phyloP scores from a whole-genome alignment of 1,284 basidiomycete species.

The Inonotus hispidus region DNA sequence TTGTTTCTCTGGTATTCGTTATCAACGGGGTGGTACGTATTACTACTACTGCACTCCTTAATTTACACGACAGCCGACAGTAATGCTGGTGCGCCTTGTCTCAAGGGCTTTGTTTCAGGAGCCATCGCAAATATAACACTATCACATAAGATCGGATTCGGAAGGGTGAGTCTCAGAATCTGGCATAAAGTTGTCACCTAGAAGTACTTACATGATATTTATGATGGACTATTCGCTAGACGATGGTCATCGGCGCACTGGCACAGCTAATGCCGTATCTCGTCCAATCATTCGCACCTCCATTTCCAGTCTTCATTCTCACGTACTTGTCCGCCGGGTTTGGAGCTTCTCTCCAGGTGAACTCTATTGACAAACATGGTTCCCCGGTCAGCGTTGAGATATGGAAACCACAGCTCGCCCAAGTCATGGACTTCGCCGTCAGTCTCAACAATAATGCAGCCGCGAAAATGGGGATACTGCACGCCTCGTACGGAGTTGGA shows the following conservation, averaged over 20 bases:
- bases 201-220: not conserved
- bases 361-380: not conserved
- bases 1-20: conserved; percentile 55
- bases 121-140: conserved; percentile 45
- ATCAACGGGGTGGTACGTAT: conserved; percentile 44
- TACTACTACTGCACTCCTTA: not conserved
- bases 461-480: conserved; percentile 48
- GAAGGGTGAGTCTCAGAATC: conserved; percentile 37
- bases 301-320: conserved; percentile 33
- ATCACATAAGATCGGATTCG: conserved; percentile 49
- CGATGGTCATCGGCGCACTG: conserved; percentile 16
- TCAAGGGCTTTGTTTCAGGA: conserved; percentile 43
- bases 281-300: conserved; percentile 34
- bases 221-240: not conserved
- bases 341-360: conserved; percentile 21
- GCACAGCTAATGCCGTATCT: conserved; percentile 32
- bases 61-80: not conserved
- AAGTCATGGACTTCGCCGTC: conserved; percentile 52
- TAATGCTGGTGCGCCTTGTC: not conserved
- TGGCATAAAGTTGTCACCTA: not conserved
- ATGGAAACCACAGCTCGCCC: conserved; percentile 38
- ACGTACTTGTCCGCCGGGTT: conserved; percentile 19
- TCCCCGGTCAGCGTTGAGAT: not conserved
- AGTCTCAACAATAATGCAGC: conserved; percentile 35
- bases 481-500: conserved; percentile 51